Evolutionary conservation across 2,329 filamentous ascomycete species (phyloP).

Genomic region (Thelonectria discophora): DNA sequence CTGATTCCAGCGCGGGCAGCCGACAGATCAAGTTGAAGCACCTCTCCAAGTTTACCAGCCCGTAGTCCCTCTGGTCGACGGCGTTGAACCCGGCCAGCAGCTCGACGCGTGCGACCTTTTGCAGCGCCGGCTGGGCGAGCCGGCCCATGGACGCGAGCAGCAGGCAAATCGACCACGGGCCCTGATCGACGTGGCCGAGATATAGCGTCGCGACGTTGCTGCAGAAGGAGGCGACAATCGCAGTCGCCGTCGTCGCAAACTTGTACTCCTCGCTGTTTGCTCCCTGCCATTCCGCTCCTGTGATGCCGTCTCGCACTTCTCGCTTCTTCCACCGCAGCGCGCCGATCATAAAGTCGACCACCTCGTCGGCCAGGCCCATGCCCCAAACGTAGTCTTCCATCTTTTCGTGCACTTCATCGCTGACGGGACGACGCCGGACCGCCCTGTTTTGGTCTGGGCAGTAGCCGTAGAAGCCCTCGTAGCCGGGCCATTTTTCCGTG

Average conservation of each 20-base stretch:
- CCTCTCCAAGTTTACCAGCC: not conserved
- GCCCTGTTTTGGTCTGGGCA: not conserved
- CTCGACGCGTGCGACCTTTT: conserved; percentile 9
- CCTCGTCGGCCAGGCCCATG: conserved; percentile 5
- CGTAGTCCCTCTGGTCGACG: not conserved
- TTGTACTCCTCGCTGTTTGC: not conserved
- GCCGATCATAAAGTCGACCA: not conserved
- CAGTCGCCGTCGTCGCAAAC: not conserved
- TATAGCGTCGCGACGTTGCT: conserved; percentile 7
- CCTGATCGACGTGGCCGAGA: not conserved
- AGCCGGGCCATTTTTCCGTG: not conserved
- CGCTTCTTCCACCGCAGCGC: not conserved
- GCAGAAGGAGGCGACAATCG: conserved; percentile 8
- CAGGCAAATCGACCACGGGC: not conserved
- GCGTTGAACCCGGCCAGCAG: not conserved
- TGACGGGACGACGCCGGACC: not conserved
- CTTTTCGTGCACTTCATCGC: not conserved
- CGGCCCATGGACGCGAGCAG: not conserved
- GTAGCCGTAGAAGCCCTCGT: no score
- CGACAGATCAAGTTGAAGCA: conserved; percentile 7
- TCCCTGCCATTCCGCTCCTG: no score
- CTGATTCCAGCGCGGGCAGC: conserved; percentile 11
- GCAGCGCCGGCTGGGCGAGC: conserved; percentile 12
- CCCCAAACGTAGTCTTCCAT: conserved; percentile 1
- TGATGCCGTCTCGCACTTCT: not conserved